Percentiles rank a stretch among this genome's conserved stretches.
phyloP scores from a whole-genome alignment of 2,329 filamentous ascomycete genomes.

The Xylariaceae sp. region DNA sequence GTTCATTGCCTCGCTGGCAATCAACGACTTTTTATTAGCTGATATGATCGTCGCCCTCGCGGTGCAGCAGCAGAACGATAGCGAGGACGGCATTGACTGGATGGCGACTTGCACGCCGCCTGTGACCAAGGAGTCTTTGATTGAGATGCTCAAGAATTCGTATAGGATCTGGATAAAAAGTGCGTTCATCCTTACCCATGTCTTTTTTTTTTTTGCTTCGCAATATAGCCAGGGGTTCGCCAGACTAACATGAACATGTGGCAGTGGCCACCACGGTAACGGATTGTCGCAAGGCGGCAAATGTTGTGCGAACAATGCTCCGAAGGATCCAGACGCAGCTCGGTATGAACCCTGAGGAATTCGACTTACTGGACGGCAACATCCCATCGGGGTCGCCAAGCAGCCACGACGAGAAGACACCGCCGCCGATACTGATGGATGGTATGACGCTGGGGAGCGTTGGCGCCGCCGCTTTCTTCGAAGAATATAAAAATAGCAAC shows the following conservation, averaged over 20 bases:
- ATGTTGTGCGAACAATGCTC: slow-evolving; percentile 55
- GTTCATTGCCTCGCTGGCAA: slow-evolving; percentile 63
- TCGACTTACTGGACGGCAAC: slow-evolving; percentile 1
- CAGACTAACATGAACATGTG: slow-evolving; percentile 22
- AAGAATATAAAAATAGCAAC: slow-evolving; percentile 13
- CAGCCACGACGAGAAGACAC: slow-evolving; percentile 17
- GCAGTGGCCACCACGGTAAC: slow-evolving; percentile 44
- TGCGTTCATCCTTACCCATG: slow-evolving; percentile 13
- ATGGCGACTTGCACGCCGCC: slow-evolving; percentile 41
- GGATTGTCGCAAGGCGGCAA: slow-evolving; percentile 55
- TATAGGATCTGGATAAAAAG: slow-evolving; percentile 51
- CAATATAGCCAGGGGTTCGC: neutral
- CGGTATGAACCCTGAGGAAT: slow-evolving; percentile 20
- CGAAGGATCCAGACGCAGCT: slow-evolving; percentile 46
- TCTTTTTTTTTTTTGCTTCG: neutral
- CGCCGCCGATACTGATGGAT: slow-evolving; percentile 29
- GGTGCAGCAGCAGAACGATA: slow-evolving; percentile 51
- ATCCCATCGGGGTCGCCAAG: slow-evolving; percentile 1
- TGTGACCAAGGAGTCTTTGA: slow-evolving; percentile 49
- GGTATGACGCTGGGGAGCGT: slow-evolving; percentile 27
- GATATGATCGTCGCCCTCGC: slow-evolving; percentile 66
- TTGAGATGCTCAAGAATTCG: slow-evolving; percentile 50
- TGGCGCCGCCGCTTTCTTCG: neutral
- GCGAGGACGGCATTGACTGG: slow-evolving; percentile 45
- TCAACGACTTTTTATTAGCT: slow-evolving; percentile 68